Conservation (phyloP, 2,329 filamentous ascomycete genomes). For the Sarocladium brachiariae region DNA sequence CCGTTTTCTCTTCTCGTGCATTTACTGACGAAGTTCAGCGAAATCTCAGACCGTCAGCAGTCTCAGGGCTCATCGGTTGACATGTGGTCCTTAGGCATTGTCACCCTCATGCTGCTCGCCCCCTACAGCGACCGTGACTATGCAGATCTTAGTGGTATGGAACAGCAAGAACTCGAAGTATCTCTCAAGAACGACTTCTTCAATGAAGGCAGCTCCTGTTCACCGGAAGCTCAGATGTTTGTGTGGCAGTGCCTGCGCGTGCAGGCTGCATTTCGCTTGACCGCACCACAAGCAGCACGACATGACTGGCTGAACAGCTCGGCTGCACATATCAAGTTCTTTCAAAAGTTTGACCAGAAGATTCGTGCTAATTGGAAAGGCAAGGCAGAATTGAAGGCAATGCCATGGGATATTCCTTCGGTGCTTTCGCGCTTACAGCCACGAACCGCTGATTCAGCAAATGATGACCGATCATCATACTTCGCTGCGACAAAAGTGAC, state of each 20-base stretch:
- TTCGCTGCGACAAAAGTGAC: neutral
- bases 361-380: neutral
- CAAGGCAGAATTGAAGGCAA: slow-evolving; percentile 21
- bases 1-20: neutral
- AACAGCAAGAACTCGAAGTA: slow-evolving; percentile 19
- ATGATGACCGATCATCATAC: neutral
- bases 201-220: slow-evolving; percentile 14
- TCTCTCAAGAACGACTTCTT: slow-evolving; percentile 15
- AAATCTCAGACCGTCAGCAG: slow-evolving; percentile 22
- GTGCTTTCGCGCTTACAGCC: slow-evolving; percentile 12
- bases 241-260: slow-evolving; percentile 25
- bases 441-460: neutral
- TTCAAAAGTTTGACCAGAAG: slow-evolving; percentile 23
- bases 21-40: slow-evolving; percentile 24
- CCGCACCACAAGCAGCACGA: slow-evolving; percentile 19
- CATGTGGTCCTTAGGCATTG: slow-evolving; percentile 46
- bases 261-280: slow-evolving; percentile 21
- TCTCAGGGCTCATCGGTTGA: slow-evolving; percentile 35
- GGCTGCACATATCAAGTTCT: slow-evolving; percentile 23
- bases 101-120: slow-evolving; percentile 31
- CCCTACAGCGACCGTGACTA: slow-evolving; percentile 16
- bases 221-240: slow-evolving; percentile 22
- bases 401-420: slow-evolving; percentile 26
- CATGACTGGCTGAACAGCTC: slow-evolving; percentile 30
- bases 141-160: slow-evolving; percentile 20